Conservation (phyloP, 2,329 filamentous ascomycete genomes). For the Torrubiella hemipterigena region DNA sequence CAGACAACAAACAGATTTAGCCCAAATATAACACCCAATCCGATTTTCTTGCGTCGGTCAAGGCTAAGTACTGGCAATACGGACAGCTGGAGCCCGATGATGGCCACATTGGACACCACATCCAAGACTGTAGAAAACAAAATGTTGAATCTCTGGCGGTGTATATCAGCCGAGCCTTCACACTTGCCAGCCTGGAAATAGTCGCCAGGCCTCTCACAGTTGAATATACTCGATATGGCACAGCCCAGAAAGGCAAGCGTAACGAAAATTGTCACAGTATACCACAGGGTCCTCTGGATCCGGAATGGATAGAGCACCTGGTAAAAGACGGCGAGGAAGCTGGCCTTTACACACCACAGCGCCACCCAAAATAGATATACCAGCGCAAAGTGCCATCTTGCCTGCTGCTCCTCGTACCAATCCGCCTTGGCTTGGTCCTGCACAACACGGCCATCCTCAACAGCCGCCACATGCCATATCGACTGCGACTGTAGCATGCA, state of each 20-base stretch:
- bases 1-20: slow-evolving; percentile 11
- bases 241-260: slow-evolving; percentile 10
- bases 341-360: slow-evolving; percentile 13
- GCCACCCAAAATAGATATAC: slow-evolving; percentile 13
- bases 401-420: too few relatives aligned
- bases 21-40: slow-evolving; percentile 10
- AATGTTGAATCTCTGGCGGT: slow-evolving; percentile 8
- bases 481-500: slow-evolving; percentile 10
- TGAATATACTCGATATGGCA: slow-evolving; percentile 7
- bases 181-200: slow-evolving; percentile 9
- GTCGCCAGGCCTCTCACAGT: slow-evolving; percentile 6
- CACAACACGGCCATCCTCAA: too few relatives aligned
- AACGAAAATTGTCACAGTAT: slow-evolving; percentile 8
- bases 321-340: slow-evolving; percentile 10
- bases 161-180: slow-evolving; percentile 5
- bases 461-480: slow-evolving; percentile 10
- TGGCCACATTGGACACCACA: slow-evolving; percentile 8
- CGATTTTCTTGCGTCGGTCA: slow-evolving; percentile 9
- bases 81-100: slow-evolving; percentile 11
- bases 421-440: slow-evolving; percentile 2
- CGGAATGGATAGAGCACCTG: slow-evolving; percentile 8
- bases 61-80: slow-evolving; percentile 8
- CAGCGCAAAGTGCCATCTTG: slow-evolving; percentile 8
- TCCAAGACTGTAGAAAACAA: slow-evolving; percentile 9
- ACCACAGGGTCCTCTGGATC: slow-evolving; percentile 9